Base-by-base conservation (phyloP, 345 rosid species). In the Citrus cavaleriei region DNA sequence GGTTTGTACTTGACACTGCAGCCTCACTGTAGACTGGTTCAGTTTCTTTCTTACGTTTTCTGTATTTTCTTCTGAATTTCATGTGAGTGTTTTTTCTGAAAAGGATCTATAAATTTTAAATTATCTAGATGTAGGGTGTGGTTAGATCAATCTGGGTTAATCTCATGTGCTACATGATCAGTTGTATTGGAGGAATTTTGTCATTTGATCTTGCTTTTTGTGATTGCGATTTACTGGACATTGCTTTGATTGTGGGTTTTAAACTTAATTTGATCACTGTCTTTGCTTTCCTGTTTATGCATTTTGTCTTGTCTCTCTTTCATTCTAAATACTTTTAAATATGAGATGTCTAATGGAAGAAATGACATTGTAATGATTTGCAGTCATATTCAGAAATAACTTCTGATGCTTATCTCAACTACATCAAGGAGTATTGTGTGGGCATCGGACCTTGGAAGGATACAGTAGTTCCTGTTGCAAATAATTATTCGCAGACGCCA, bases 401-500 rank as follows among this genome's bases (percentile, higher is more conserved):
- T 79, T 94, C 98, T 5, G 93, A 96, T 78, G 59, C 55, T 49
- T 96, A 93, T 83, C 87, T 96, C 8, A 87, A 88, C 84, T 93
- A 83, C 85, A 89, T 96, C 46, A 91, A 90, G 80, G 89, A 86
- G 4, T 96, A 96, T 55, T 97, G 91, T 40, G 84, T 94, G 46
- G 99, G 99, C n/a, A 94, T 96, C 57, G 99, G 99, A 77, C 99
- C 98, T 24, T 96, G 99, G 98, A 96, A 96, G 81, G 98, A 96
- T 78, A 94, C 99, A 2, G 70, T 95, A 54, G 97, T 94, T 79
- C 98, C 97, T 68, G 95, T 84, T 4, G 70, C 8, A 58, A 77
- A 88, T 67, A 89, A 93, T 77, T 87, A 90, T 83, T 75, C 90
- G 82, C 86, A 72, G 72, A 81, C 87, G 10, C 97, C 95, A 4